Base-by-base conservation (phyloP, 352 stramenopile species). In the Globisporangium takayamanum region DNA sequence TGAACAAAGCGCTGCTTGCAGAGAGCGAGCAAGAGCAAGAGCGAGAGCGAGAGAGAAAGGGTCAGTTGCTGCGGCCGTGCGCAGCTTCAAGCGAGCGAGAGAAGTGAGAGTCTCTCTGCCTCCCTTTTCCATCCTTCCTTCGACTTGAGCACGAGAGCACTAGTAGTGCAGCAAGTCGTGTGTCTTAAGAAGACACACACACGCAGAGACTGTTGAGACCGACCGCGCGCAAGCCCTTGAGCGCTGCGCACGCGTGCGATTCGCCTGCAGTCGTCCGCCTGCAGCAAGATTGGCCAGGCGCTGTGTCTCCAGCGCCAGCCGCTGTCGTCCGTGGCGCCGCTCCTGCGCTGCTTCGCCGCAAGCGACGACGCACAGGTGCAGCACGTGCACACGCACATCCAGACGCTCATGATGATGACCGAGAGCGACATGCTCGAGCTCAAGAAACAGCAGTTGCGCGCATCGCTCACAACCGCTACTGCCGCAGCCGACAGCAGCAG, bases 201-300 rank as follows among this genome's bases (percentile, higher is more conserved):
- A 36, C 48, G 44, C 54, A 59, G 41, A 62, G 55, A 56, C 54
- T 45, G 55, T 66, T 57, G 51, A 55, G 57, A 52, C 33, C 52
- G 25, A 39, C 37, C 26, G 59, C 33, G 44, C 46, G 51, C 45
- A 57, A 53, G 25, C 33, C n/a, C 39, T 5, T n/a, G 14, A 25
- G 30, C 37, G 28, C 5, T 26, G 18, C 42, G n/a, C n/a, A 3
- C 44, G 44, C 44, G 44, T 49, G 49, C 37, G 41, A 50, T n/a
- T 50, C 41, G 26, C 49, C 50, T 25, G 37, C 16, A 50, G 46
- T 20, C 37, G 47, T 61, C 54, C 26, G 37, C 42, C 41, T 4
- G n/a, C 39, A 50, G 60, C 72, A 84, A 59, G 60, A 84, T 84
- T 67, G 74, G 74, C 37, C 74, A 84, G 64, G 71, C 69, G 47